Percentiles rank a stretch among this genome's conserved stretches.
Evolutionary conservation across 495 filamentous ascomycete species (phyloP).

Genomic region (Massariosphaeria phaeospora): DNA sequence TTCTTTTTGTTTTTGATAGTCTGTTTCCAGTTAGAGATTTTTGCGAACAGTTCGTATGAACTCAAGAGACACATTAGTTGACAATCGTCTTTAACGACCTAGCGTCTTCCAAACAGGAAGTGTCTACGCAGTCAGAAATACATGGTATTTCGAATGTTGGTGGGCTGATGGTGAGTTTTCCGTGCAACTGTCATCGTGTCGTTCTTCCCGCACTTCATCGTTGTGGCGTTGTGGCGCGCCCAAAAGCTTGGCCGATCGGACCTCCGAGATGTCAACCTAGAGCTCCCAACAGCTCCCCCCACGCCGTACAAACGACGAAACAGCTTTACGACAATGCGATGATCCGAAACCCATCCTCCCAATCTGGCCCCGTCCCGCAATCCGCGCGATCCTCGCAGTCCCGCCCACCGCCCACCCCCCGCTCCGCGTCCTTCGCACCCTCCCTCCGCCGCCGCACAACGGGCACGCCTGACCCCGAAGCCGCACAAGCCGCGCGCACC

Average conservation of each 20-base stretch:
- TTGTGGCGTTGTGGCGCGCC: too few species aligned
- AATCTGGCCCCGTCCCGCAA: background rate
- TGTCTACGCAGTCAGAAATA: too few species aligned
- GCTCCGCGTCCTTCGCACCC: constrained; percentile 44
- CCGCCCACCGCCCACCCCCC: constrained; percentile 31
- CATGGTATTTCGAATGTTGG: too few species aligned
- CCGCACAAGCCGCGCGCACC: constrained; percentile 45
- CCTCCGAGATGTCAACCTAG: constrained; percentile 9
- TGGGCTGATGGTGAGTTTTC: too few species aligned
- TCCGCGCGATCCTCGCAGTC: constrained; percentile 23
- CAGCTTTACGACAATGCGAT: constrained; percentile 35
- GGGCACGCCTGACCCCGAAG: constrained; percentile 53
- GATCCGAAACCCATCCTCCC: constrained; percentile 41
- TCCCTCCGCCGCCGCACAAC: constrained; percentile 67
- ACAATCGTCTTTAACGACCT: too few species aligned
- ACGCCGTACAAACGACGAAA: background rate
- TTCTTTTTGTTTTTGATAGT: too few species aligned
- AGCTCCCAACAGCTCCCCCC: background rate
- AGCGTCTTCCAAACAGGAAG: too few species aligned
- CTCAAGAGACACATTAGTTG: too few species aligned
- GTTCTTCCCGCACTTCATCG: too few species aligned
- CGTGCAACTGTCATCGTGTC: too few species aligned
- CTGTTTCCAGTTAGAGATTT: too few species aligned
- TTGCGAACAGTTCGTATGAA: too few species aligned
- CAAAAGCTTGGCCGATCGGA: background rate